Evolutionary conservation across 805 yeast species (phyloP), one percentile per base, ranked within the genome.

Genomic region (Saturnispora hagleri): DNA sequence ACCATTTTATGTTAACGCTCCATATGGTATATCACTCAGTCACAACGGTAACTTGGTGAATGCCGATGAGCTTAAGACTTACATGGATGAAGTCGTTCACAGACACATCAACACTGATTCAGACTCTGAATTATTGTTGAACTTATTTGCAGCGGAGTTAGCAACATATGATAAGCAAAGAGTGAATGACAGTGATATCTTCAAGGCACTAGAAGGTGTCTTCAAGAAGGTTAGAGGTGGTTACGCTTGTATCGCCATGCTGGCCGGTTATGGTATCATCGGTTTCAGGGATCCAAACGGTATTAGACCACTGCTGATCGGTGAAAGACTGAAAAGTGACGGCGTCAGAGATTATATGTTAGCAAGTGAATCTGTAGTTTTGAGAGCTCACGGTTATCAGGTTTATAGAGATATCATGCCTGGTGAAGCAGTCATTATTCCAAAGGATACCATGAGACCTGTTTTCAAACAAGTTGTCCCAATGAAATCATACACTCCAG

Each of bases 231-330:
- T 91, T 58, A 82, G 96, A 66, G 99, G 99, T 57, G 98, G 97
- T n/a, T 93, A 89, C 66, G 97, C 98, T 1, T 89, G 97, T 72
- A 81, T 84, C 47, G 95, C 95, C 51, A 81, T 93, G 86, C 74
- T 93, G 53, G 98, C 99, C 2, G 99, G 99, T 46, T 93, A 84
- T 69, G 98, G 97, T 45, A 64, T 93, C 55, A 81, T 93, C 63
- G 99, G 97, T 0, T 93, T 93, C 74, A 80, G 99, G 69, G 99
- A 93, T 70, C 97, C 99, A 34, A 84, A 91, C 64, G 99, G 98
- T 56, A 88, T 93, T 60, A 81, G 99, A 65, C 99, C 99, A 3
- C 73, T 91, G 51, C 74, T 89, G 35, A 79, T 80, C 58, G 99
- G 99, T 53, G 91, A 86, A 70, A 80, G 99, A 62, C 61, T 68